A percentile compares a stretch with the other conserved stretches of the same genome.
Conservation (phyloP, 805 yeast genomes). For the Danielia reshetovae region DNA sequence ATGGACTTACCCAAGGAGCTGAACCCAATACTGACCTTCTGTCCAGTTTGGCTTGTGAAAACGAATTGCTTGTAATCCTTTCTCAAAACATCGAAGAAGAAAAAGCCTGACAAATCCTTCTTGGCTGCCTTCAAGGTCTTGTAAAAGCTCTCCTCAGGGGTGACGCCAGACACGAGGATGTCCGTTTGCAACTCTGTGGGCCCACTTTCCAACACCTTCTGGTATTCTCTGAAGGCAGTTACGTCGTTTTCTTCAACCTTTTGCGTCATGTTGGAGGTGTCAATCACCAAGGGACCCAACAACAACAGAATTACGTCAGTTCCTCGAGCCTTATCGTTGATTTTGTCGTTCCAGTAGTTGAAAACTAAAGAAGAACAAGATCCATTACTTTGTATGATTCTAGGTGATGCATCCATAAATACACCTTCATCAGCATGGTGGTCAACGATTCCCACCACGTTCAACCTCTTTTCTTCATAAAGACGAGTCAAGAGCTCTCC, state of each 20-base stretch:
- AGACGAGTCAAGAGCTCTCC: constrained; percentile 37
- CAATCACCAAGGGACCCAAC: constrained; percentile 68
- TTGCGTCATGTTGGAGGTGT: constrained; percentile 63
- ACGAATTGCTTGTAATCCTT: constrained; percentile 82
- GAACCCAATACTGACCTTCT: constrained; percentile 54
- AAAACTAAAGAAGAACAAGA: constrained; percentile 78
- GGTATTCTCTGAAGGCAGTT: constrained; percentile 40
- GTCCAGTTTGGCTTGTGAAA: constrained; percentile 24
- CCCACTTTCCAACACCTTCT: constrained; percentile 13
- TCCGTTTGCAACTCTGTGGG: neutral
- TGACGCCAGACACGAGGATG: constrained; percentile 6
- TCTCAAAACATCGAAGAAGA: constrained; percentile 57
- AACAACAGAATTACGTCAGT: constrained; percentile 43
- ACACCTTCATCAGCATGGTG: constrained; percentile 76
- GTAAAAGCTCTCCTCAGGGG: constrained; percentile 16
- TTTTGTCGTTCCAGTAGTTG: constrained; percentile 48
- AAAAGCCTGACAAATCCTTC: constrained; percentile 60
- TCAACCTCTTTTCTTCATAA: constrained; percentile 20
- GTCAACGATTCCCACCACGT: constrained; percentile 66
- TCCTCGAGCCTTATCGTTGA: constrained; percentile 4
- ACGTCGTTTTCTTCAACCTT: constrained; percentile 63
- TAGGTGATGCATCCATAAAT: constrained; percentile 50
- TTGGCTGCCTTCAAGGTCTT: constrained; percentile 45
- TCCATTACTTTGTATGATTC: constrained; percentile 61
- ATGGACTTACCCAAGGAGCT: constrained; percentile 68